Base-by-base conservation (phyloP, 306 rosid genomes). In the Trifolium subterraneum region DNA sequence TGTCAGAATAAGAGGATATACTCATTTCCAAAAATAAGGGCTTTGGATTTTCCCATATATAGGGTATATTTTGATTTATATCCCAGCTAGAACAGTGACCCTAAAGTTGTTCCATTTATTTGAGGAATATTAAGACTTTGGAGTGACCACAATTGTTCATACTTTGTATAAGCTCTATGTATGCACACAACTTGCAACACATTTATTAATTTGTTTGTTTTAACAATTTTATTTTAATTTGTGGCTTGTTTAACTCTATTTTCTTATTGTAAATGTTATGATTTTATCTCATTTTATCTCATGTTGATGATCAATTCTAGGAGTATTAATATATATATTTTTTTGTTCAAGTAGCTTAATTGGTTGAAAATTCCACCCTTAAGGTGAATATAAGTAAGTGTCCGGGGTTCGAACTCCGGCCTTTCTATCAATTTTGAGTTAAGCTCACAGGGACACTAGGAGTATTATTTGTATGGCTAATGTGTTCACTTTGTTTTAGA, bases 1-100 rank as follows among this genome's bases (percentile, higher is more conserved):
- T 45, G 41, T 76, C 62, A 55, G 59, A 80, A 84, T 84, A 80
- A 80, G 78, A 70, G 72, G 39, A 70, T 18, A 77, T 18, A 77
- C 45, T 39, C 14, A 47, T 60, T 61, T 73, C 48, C 69, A n/a
- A 73, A 72, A 80, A 76, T 54, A 62, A 77, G 73, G 83, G 78
- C 64, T 35, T 10, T 62, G 42, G 20, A 61, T 78, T 61, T 31
- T 35, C 59, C 76, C 73, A 61, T 18, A 25, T 16, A 23, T 35
- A 13, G 73, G 81, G 25, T 16, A 59, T 18, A 47, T 16, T 45
- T 14, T 31, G 36, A 27, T 70, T 33, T 60, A 20, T 42, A 36
- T 36, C 48, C 56, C 27, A 7, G 55, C 11, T 8, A 36, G 36
- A 31, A 61, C 35, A 1, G 33, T 7, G 77, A 70, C 74, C 74